A percentile compares a stretch with the other conserved stretches of the same genome.
Conservation (phyloP, 2,329 filamentous ascomycete species). For the Chalara sp. region DNA sequence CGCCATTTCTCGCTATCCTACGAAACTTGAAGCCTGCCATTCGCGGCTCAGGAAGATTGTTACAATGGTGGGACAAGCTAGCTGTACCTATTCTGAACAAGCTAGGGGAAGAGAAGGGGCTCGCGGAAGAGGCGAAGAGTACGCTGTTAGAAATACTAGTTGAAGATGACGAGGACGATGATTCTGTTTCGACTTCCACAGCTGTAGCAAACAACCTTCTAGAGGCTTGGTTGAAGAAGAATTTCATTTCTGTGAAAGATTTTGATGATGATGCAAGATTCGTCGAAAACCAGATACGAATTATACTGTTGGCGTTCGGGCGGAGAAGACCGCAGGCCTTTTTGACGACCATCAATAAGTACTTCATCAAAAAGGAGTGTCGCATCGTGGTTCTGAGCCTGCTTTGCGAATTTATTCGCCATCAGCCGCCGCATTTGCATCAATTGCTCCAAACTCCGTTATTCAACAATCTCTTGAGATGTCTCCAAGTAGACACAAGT, state of each 20-base stretch:
- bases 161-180: slow-evolving; percentile 52
- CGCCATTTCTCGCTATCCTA: slow-evolving; percentile 63
- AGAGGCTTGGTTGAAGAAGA: slow-evolving; percentile 48
- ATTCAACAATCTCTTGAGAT: slow-evolving; percentile 64
- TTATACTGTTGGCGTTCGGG: slow-evolving; percentile 38
- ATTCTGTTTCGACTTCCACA: slow-evolving; percentile 35
- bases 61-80: slow-evolving; percentile 67
- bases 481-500: slow-evolving; percentile 70
- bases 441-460: slow-evolving; percentile 63
- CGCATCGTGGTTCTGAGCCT: slow-evolving; percentile 60
- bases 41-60: slow-evolving; percentile 52
- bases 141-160: slow-evolving; percentile 58
- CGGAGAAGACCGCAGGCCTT: slow-evolving; percentile 67
- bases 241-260: slow-evolving; percentile 31
- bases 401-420: slow-evolving; percentile 65
- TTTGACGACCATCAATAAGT: slow-evolving; percentile 56
- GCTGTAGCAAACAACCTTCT: slow-evolving; percentile 52
- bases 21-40: slow-evolving; percentile 58
- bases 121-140: slow-evolving; percentile 58
- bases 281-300: slow-evolving; percentile 38
- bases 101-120: slow-evolving; percentile 53
- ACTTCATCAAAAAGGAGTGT: slow-evolving; percentile 56
- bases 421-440: slow-evolving; percentile 74
- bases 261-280: slow-evolving; percentile 37
- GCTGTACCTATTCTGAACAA: slow-evolving; percentile 49